phyloP scores from a whole-genome alignment of 768 basidiomycete species.

The Infundibulicybe gibba region DNA sequence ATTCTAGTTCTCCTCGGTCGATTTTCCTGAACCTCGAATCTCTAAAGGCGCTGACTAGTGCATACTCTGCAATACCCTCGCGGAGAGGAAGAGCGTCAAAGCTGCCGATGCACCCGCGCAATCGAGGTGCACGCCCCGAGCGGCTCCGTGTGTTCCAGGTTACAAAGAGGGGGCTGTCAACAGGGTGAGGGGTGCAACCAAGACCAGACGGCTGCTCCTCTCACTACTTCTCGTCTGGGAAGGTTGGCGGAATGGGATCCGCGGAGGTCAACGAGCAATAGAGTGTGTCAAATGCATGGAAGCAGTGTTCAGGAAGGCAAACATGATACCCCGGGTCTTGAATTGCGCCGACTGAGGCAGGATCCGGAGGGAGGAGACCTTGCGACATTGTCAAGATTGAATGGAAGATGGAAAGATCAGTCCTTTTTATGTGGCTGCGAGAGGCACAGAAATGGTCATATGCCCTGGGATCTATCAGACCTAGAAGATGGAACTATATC shows the following conservation, averaged over 20 bases:
- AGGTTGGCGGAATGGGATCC: slow-evolving; percentile 57
- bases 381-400: slow-evolving; percentile 36
- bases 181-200: slow-evolving; percentile 3
- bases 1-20: slow-evolving; percentile 68
- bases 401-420: slow-evolving; percentile 14
- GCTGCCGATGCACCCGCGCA: slow-evolving; percentile 95
- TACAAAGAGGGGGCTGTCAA: slow-evolving; percentile 83
- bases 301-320: slow-evolving; percentile 76
- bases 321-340: slow-evolving; percentile 36
- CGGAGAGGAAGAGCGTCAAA: slow-evolving; percentile 75
- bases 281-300: slow-evolving; percentile 76
- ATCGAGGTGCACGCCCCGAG: slow-evolving; percentile 52
- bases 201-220: slow-evolving; percentile 16
- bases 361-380: slow-evolving; percentile 45
- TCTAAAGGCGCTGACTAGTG: slow-evolving; percentile 85
- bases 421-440: background rate
- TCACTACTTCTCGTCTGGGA: slow-evolving; percentile 77
- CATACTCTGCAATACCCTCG: slow-evolving; percentile 85
- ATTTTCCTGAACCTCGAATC: slow-evolving; percentile 87
- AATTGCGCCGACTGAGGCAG: slow-evolving; percentile 31
- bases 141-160: slow-evolving; percentile 83
- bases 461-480: no score
- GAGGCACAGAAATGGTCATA: background rate
- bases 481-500: slow-evolving; percentile 1
- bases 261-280: slow-evolving; percentile 68